phyloP scores from a whole-genome alignment of 441 rosid species.

The Geranium incanum region DNA sequence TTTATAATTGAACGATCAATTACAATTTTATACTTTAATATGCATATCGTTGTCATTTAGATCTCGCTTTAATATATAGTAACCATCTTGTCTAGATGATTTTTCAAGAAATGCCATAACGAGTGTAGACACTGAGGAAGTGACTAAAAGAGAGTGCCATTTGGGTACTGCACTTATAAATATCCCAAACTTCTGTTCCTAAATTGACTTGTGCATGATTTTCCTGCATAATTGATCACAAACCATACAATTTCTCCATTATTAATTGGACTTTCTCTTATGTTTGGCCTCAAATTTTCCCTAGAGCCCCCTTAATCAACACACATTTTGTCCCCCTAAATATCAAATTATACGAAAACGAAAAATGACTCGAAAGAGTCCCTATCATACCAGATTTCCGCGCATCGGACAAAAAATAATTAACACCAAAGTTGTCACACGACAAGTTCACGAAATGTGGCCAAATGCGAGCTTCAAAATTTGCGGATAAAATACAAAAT shows the following conservation, averaged over 20 bases:
- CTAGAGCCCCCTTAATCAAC: not conserved
- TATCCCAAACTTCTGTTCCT: not conserved
- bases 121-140: not conserved
- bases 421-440: not conserved
- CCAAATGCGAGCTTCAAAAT: not conserved
- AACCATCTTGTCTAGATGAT: not conserved
- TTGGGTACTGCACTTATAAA: not conserved
- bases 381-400: not conserved
- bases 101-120: not conserved
- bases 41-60: no score
- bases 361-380: not conserved
- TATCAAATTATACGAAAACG: not conserved
- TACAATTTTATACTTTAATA: no score
- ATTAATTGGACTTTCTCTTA: not conserved
- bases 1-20: no score
- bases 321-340: no score
- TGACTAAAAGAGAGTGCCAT: not conserved
- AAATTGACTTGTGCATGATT: not conserved
- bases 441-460: not conserved
- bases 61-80: not conserved
- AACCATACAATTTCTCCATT: not conserved
- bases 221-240: not conserved
- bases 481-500: not conserved
- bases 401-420: not conserved
- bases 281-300: not conserved